Conservation (phyloP, 1,139 yeast genomes). For the Yamadazyma membranifaciens region DNA sequence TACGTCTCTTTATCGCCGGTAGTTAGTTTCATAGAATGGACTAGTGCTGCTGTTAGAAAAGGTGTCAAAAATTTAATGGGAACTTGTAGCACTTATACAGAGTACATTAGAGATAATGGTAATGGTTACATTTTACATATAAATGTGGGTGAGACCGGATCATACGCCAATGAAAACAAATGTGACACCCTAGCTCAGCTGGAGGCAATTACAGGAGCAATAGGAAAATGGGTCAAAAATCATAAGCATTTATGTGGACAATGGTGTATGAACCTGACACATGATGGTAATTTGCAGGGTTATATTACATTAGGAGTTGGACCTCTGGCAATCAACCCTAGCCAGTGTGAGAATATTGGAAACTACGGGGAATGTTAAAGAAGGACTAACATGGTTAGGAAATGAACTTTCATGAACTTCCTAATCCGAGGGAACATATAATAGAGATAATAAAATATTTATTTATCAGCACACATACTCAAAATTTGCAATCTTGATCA, state of each 20-base stretch:
- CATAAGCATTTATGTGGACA: background rate
- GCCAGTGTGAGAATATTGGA: background rate
- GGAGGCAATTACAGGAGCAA: background rate
- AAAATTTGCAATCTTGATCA: too few relatives aligned
- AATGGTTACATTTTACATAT: background rate
- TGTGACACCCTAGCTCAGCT: background rate
- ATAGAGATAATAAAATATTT: too few relatives aligned
- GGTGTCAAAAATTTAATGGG: constrained; percentile 19
- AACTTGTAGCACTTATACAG: background rate
- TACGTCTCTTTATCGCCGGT: background rate
- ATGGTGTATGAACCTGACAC: background rate
- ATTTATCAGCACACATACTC: too few relatives aligned
- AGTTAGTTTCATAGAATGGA: background rate
- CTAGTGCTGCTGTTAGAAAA: background rate
- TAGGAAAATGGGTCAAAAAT: background rate
- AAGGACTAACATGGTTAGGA: too few relatives aligned
- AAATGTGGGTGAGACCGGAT: background rate
- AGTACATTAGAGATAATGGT: background rate
- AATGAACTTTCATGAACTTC: too few relatives aligned
- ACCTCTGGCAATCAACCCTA: background rate
- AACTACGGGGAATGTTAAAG: background rate
- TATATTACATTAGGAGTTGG: background rate
- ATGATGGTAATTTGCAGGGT: background rate
- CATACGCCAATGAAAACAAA: background rate
- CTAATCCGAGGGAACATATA: too few relatives aligned